These are phyloP conservation scores for Tagetes erecta DNA, from an alignment of 129 eudicot genomes.

Conservation along the genomic window DNA sequence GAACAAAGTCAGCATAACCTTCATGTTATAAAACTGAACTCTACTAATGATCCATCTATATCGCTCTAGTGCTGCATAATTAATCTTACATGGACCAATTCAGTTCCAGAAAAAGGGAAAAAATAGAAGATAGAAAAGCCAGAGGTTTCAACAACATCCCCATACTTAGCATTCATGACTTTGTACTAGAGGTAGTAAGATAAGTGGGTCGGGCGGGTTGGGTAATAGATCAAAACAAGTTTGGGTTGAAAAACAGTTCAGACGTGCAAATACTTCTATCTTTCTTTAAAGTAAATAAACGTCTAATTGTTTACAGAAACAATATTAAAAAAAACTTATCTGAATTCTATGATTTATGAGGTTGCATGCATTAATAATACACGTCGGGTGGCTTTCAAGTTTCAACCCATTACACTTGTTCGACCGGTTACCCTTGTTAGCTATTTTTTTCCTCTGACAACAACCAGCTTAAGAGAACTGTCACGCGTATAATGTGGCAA, in stretches of 20 bases:
- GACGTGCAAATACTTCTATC: not conserved
- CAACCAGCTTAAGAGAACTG: not conserved
- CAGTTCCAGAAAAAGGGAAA: slow-evolving; percentile 1
- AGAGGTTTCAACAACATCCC: not conserved
- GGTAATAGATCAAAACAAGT: not conserved
- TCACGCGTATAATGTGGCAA: slow-evolving; percentile 3
- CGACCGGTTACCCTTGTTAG: not conserved
- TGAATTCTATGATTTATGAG: not conserved
- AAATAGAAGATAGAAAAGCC: not conserved
- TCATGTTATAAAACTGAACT: slow-evolving; percentile 88
- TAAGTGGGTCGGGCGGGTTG: not conserved
- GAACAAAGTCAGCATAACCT: slow-evolving; percentile 95
- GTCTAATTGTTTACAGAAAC: not conserved
- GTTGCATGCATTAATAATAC: not conserved
- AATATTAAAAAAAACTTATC: not conserved
- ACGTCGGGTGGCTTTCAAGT: not conserved
- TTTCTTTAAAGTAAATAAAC: not conserved
- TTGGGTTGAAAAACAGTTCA: not conserved
- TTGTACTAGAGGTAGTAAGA: not conserved
- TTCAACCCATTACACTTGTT: not conserved
- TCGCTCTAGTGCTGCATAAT: slow-evolving; percentile 94
- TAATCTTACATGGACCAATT: slow-evolving; percentile 49
- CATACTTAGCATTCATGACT: slow-evolving; percentile 7
- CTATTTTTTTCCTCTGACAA: not conserved
- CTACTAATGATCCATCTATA: slow-evolving; percentile 88